A percentile compares a stretch with the other conserved stretches of the same genome.
phyloP scores from a whole-genome alignment of 805 yeast genomes.

The Metschnikowia vanudenii region DNA sequence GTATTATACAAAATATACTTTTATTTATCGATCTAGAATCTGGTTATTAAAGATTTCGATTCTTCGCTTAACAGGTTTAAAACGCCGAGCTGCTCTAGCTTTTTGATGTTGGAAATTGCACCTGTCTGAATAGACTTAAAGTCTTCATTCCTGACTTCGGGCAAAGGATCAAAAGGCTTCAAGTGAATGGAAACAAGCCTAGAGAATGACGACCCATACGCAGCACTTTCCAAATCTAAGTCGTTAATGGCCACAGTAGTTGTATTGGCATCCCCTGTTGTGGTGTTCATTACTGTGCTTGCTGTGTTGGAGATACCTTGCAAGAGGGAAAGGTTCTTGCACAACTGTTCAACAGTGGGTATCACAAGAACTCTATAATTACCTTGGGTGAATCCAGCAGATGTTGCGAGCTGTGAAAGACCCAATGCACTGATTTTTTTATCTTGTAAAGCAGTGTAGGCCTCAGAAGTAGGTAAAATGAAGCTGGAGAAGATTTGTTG shows the following conservation, averaged over 20 bases:
- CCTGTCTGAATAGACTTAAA: constrained; percentile 27
- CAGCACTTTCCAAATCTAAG: constrained; percentile 57
- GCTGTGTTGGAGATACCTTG: constrained; percentile 27
- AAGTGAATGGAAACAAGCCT: constrained; percentile 61
- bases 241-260: constrained; percentile 40
- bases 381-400: constrained; percentile 22
- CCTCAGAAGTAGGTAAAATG: constrained; percentile 51
- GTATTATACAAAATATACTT: neutral
- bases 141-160: constrained; percentile 44
- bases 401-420: constrained; percentile 41
- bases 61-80: constrained; percentile 28
- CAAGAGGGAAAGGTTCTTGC: constrained; percentile 29
- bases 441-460: constrained; percentile 51
- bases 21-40: constrained; percentile 2
- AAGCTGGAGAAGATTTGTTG: constrained; percentile 49
- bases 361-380: constrained; percentile 24
- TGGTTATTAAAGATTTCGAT: constrained; percentile 13
- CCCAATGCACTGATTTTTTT: constrained; percentile 56
- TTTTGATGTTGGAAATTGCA: constrained; percentile 27
- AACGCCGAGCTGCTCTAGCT: constrained; percentile 25
- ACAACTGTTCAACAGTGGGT: constrained; percentile 32
- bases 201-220: constrained; percentile 87
- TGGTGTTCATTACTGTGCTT: constrained; percentile 19
- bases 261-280: constrained; percentile 19
- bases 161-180: constrained; percentile 69